A percentile compares a stretch with the other conserved stretches of the same genome.
phyloP scores from a whole-genome alignment of 2,329 filamentous ascomycete species.

The Atkinsonella hypoxylon region DNA sequence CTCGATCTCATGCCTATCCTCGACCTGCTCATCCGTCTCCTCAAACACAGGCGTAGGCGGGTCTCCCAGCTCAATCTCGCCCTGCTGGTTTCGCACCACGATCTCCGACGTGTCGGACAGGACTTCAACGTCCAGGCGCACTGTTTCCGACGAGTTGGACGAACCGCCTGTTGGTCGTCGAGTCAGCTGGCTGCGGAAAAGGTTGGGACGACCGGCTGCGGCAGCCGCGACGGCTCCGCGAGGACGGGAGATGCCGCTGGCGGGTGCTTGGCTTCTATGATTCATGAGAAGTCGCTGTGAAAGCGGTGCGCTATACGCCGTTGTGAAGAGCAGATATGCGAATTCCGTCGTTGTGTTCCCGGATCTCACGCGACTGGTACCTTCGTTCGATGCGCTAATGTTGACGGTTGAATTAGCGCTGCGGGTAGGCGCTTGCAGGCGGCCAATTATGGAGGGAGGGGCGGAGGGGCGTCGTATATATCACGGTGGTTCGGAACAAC shows the following conservation, averaged over 20 bases:
- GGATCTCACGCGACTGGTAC: neutral
- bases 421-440: neutral
- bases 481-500: no score
- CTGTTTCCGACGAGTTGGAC: conserved; percentile 29
- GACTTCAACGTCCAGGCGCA: conserved; percentile 36
- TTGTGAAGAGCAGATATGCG: neutral
- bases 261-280: conserved; percentile 1
- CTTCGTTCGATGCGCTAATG: neutral
- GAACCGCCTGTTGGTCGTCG: conserved; percentile 39
- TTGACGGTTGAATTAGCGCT: neutral
- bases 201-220: conserved; percentile 24
- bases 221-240: conserved; percentile 2
- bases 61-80: conserved; percentile 49
- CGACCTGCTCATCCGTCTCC: conserved; percentile 43
- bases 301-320: neutral
- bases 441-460: neutral
- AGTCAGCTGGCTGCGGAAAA: conserved; percentile 48
- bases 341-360: neutral
- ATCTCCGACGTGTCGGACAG: conserved; percentile 41
- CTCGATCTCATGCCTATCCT: conserved; percentile 45
- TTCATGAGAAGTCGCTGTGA: neutral
- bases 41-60: conserved; percentile 40
- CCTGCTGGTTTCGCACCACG: conserved; percentile 49
- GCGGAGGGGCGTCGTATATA: no score
- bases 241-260: neutral